Conservation (phyloP, 768 basidiomycete species). For the Tubosaeta brunneosetosa region DNA sequence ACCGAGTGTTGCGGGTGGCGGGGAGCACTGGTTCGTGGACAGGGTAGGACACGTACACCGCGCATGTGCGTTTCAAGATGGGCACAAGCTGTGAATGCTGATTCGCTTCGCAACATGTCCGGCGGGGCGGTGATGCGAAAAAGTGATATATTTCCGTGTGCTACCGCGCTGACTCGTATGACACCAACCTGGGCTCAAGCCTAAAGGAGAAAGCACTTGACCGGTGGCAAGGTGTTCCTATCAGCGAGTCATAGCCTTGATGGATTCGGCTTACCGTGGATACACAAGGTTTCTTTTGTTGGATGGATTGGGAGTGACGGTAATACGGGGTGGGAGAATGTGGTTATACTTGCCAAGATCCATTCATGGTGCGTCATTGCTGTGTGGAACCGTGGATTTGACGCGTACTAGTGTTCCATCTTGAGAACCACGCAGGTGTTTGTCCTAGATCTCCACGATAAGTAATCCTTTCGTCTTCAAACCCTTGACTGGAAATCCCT, state of each 20-base stretch:
- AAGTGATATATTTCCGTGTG: not conserved
- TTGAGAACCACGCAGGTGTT: not conserved
- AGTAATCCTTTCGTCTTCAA: conserved; percentile 1
- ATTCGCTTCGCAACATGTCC: not conserved
- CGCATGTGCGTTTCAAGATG: conserved; percentile 2
- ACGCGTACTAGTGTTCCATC: not conserved
- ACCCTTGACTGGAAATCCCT: conserved; percentile 4
- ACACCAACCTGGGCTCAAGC: not conserved
- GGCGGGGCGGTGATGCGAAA: not conserved
- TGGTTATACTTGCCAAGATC: conserved; percentile 1
- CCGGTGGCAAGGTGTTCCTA: not conserved
- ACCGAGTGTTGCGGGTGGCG: conserved; percentile 2
- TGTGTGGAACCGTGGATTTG: conserved; percentile 2
- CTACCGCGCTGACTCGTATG: not conserved
- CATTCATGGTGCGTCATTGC: conserved; percentile 2
- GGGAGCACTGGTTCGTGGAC: conserved; percentile 11
- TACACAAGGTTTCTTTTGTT: not conserved
- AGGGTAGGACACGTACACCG: conserved; percentile 2
- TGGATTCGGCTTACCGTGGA: conserved; percentile 6
- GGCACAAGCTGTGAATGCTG: not conserved
- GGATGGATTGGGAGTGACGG: conserved; percentile 2
- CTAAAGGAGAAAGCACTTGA: conserved; percentile 4
- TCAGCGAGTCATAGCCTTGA: conserved; percentile 17
- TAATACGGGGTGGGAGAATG: not conserved
- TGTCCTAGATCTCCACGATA: conserved; percentile 8